Conservation (phyloP, 352 stramenopile genomes). For the Elongisporangium undulatum region DNA sequence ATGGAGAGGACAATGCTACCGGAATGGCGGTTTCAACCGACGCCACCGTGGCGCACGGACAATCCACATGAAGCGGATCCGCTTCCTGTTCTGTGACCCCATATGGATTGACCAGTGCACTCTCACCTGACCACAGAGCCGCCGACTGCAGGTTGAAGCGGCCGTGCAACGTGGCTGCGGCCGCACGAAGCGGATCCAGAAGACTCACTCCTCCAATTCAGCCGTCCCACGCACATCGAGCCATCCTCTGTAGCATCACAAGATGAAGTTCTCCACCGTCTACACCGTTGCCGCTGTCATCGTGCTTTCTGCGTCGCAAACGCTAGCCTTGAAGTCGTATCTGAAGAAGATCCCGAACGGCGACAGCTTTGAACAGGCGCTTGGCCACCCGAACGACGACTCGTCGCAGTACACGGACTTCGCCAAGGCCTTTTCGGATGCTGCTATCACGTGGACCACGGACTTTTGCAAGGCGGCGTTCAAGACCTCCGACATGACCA, state of each 20-base stretch:
- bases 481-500: background rate
- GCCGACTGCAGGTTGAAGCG: background rate
- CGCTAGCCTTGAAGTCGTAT: slow-evolving; percentile 18
- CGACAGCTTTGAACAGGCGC: slow-evolving; percentile 28
- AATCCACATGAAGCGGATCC: background rate
- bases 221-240: background rate
- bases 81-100: background rate
- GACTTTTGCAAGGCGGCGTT: background rate
- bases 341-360: slow-evolving; percentile 44
- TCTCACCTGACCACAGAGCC: background rate
- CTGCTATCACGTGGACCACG: slow-evolving; percentile 23
- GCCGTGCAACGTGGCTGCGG: background rate
- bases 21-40: background rate
- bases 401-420: slow-evolving; percentile 35
- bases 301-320: slow-evolving; percentile 14
- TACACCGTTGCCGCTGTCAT: slow-evolving; percentile 10
- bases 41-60: background rate
- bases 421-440: slow-evolving; percentile 35
- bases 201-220: background rate
- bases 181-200: background rate
- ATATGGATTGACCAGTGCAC: background rate
- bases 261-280: background rate
- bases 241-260: background rate
- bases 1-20: background rate
- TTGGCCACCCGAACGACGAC: slow-evolving; percentile 24